phyloP scores from a whole-genome alignment of 2,329 filamentous ascomycete genomes.

The Lachnellula subtilissima region DNA sequence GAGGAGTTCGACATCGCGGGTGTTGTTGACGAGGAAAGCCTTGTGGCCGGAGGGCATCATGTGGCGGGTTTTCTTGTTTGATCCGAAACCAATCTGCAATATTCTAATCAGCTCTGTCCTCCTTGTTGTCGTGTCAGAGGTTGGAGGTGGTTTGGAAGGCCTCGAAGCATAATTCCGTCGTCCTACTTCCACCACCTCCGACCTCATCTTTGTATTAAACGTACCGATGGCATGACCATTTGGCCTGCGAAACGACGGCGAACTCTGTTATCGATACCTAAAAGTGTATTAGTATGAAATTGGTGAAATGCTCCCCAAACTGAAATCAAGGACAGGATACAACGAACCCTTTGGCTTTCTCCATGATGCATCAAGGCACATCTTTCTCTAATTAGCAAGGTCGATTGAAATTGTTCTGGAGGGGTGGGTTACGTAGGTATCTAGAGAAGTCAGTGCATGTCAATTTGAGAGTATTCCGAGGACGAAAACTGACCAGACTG shows the following conservation, averaged over 20 bases:
- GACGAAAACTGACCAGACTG: constrained; percentile 52
- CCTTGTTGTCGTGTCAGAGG: constrained; percentile 4
- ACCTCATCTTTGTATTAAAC: constrained; percentile 36
- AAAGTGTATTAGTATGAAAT: too few relatives aligned
- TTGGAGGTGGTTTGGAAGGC: neutral
- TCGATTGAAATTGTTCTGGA: too few relatives aligned
- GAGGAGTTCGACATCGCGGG: constrained; percentile 91
- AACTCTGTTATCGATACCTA: constrained; percentile 84
- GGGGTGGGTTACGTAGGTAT: too few relatives aligned
- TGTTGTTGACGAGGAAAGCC: constrained; percentile 98
- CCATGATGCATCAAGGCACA: constrained; percentile 60
- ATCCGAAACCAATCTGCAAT: constrained; percentile 88
- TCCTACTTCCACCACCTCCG: constrained; percentile 1
- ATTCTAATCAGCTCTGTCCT: constrained; percentile 21
- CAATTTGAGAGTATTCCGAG: constrained; percentile 42
- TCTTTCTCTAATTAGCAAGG: too few relatives aligned
- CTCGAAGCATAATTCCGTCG: neutral
- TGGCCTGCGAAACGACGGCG: constrained; percentile 96
- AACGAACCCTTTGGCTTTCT: constrained; percentile 91
- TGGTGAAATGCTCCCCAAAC: too few relatives aligned
- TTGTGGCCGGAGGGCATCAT: constrained; percentile 99
- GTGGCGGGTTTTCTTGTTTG: constrained; percentile 99
- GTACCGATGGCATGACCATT: constrained; percentile 96
- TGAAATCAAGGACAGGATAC: too few relatives aligned
- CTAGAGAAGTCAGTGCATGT: constrained; percentile 56